Evolutionary conservation across 306 rosid species (phyloP).

Genomic region (Medicago arabica): DNA sequence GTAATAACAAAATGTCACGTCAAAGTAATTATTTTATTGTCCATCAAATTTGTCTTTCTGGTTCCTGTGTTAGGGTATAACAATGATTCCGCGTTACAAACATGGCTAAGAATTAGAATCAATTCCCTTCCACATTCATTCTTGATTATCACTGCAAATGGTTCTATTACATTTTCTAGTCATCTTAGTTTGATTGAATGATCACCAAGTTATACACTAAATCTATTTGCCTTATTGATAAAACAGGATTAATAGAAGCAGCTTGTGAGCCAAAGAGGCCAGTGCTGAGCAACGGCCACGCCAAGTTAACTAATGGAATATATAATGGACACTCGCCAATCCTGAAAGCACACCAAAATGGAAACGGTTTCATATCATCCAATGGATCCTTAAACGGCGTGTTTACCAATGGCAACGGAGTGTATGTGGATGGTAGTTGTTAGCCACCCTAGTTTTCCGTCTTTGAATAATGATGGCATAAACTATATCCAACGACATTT

Average conservation of each 20-base stretch:
- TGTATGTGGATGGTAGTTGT: constrained; percentile 54
- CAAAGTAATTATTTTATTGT: too few relatives aligned
- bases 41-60: background rate
- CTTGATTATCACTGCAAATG: constrained; percentile 1
- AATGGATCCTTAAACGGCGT: constrained; percentile 67
- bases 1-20: background rate
- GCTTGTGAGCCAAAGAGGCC: constrained; percentile 57
- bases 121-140: background rate
- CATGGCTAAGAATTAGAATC: too few relatives aligned
- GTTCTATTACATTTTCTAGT: background rate
- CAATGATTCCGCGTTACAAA: too few relatives aligned
- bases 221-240: constrained; percentile 11
- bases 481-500: constrained; percentile 49
- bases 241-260: constrained; percentile 76
- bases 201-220: background rate
- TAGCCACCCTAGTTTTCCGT: constrained; percentile 37
- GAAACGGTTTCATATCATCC: constrained; percentile 55
- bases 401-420: constrained; percentile 70
- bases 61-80: background rate
- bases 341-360: constrained; percentile 57
- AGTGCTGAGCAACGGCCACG: constrained; percentile 44
- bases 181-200: background rate
- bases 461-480: constrained; percentile 37
- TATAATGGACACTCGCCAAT: constrained; percentile 52
- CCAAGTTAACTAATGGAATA: constrained; percentile 48